Percentiles rank a stretch among this genome's conserved stretches.
Conservation (phyloP, 352 stramenopile genomes). For the Blastocystis sp. region DNA sequence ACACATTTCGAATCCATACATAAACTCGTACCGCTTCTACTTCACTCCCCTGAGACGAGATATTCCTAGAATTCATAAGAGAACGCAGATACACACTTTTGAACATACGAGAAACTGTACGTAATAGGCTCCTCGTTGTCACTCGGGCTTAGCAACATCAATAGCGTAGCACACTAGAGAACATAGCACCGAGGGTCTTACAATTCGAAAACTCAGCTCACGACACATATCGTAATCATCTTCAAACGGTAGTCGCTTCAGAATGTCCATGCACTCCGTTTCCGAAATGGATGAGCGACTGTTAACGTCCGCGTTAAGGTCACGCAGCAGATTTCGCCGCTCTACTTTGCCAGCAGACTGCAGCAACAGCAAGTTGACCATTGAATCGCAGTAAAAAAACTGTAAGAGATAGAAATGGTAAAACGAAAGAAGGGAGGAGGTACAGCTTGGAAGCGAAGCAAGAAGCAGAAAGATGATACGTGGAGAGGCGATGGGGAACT, state of each 20-base stretch:
- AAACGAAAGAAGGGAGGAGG: not conserved
- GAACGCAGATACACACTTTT: not conserved
- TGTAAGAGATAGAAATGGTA: not conserved
- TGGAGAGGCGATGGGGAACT: not conserved
- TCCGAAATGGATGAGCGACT: not conserved
- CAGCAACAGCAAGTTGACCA: not conserved
- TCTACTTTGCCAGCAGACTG: not conserved
- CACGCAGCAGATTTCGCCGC: not conserved
- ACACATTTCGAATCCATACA: not conserved
- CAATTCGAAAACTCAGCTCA: slow-evolving; percentile 3
- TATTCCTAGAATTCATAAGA: not conserved
- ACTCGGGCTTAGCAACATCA: not conserved
- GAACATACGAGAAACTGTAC: not conserved
- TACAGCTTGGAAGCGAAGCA: not conserved
- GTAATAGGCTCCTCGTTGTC: not conserved
- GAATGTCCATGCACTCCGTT: not conserved
- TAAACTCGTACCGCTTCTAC: not conserved
- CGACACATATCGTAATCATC: slow-evolving; percentile 24
- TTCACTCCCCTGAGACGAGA: not conserved
- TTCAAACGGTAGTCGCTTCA: not conserved
- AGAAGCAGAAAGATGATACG: not conserved
- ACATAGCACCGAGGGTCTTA: not conserved
- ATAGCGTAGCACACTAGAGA: not conserved
- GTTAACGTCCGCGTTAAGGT: not conserved
- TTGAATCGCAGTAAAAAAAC: not conserved